Evolutionary conservation across 371 early-diverging fungal genomes (phyloP).

Genomic region (Mortierella sp.): DNA sequence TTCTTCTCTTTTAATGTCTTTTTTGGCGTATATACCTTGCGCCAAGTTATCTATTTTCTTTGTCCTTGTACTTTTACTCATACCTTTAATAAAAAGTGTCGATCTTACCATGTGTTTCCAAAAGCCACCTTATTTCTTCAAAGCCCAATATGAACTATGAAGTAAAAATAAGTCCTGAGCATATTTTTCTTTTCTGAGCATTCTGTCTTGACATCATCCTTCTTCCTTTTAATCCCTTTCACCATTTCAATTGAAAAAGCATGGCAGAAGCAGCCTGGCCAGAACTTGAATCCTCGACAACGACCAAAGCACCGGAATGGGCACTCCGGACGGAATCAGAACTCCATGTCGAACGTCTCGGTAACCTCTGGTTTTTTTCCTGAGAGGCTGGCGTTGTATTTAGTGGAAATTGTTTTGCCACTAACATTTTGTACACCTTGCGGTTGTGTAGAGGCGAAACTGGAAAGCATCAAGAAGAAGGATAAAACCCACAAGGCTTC

Average conservation of each 20-base stretch:
- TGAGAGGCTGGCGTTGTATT: no score
- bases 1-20: not conserved
- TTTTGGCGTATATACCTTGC: no score
- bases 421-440: not conserved
- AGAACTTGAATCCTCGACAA: conserved; percentile 17
- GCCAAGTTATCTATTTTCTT: not conserved
- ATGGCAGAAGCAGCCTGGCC: conserved; percentile 27
- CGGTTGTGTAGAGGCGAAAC: conserved; percentile 32
- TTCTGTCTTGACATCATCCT: not conserved
- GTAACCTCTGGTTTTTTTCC: conserved; percentile 7
- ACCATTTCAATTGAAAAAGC: not conserved
- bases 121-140: not conserved
- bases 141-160: not conserved
- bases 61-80: not conserved
- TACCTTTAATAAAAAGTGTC: not conserved
- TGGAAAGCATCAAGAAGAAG: conserved; percentile 35
- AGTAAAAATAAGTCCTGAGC: conserved; percentile 8
- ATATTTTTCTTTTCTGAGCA: not conserved
- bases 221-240: not conserved
- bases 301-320: conserved; percentile 38
- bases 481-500: not conserved
- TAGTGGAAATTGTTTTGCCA: not conserved
- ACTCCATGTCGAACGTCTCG: conserved; percentile 44
- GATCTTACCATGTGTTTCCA: not conserved
- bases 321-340: conserved; percentile 44